Evolutionary conservation across 2,329 filamentous ascomycete genomes (phyloP).

Genomic region (Westerdykella aurantiaca): DNA sequence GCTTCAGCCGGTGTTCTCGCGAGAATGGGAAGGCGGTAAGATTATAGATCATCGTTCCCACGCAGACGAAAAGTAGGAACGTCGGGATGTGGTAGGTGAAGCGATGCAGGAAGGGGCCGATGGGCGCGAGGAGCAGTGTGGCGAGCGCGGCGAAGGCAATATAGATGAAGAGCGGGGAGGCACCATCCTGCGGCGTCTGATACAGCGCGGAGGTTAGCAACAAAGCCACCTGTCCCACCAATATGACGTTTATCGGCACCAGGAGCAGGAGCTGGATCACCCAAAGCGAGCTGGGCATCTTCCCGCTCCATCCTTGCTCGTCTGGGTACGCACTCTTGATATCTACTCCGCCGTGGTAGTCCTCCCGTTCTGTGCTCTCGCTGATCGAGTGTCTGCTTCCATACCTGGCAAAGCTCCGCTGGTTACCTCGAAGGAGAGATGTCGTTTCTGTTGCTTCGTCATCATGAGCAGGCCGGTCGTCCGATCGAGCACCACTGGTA

Average conservation of each 20-base stretch:
- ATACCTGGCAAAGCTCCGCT: constrained; percentile 53
- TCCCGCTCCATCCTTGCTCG: constrained; percentile 82
- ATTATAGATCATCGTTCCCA: constrained; percentile 77
- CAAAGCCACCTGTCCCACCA: constrained; percentile 71
- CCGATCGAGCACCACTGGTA: constrained; percentile 25
- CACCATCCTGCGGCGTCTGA: constrained; percentile 83
- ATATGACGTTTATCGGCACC: constrained; percentile 68
- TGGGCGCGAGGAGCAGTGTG: constrained; percentile 66
- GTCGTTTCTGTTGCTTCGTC: constrained; percentile 51
- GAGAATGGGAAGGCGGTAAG: constrained; percentile 86
- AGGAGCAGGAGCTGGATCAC: constrained; percentile 76
- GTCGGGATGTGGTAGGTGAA: constrained; percentile 76
- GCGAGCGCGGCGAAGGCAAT: constrained; percentile 62
- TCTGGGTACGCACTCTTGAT: constrained; percentile 48
- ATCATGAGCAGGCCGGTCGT: constrained; percentile 27
- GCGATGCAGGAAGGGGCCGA: constrained; percentile 80
- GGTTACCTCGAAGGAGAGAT: constrained; percentile 49
- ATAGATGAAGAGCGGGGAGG: constrained; percentile 64
- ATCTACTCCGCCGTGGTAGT: constrained; percentile 30
- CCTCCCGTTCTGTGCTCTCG: constrained; percentile 33
- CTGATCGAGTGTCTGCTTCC: constrained; percentile 36
- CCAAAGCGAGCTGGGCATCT: constrained; percentile 80
- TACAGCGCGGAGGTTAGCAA: constrained; percentile 64
- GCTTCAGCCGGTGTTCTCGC: constrained; percentile 69
- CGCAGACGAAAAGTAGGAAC: constrained; percentile 66